Conservation (phyloP, 257 asterid genomes). For the Pogostemon cablin region DNA sequence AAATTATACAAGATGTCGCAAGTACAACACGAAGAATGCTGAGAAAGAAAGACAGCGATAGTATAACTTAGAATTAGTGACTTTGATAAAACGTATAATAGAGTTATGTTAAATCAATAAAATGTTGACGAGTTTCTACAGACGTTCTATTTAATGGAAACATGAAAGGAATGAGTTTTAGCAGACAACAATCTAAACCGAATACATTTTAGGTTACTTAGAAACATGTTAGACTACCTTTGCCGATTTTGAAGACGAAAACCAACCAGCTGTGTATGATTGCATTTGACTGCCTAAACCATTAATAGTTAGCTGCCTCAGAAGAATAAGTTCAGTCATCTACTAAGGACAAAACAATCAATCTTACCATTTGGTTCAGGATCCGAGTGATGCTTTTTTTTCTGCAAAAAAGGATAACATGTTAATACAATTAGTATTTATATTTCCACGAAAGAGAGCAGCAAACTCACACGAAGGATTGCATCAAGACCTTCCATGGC, state of each 20-base stretch:
- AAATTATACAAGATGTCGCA: not conserved
- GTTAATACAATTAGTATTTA: constrained; percentile 17
- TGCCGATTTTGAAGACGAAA: constrained; percentile 60
- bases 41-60: too few relatives aligned
- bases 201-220: not conserved
- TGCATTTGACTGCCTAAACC: constrained; percentile 49
- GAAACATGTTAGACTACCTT: constrained; percentile 45
- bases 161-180: not conserved
- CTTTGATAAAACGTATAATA: too few relatives aligned
- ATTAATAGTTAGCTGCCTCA: constrained; percentile 28
- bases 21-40: too few relatives aligned
- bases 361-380: constrained; percentile 56
- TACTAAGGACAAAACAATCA: constrained; percentile 16
- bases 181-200: not conserved
- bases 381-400: constrained; percentile 49
- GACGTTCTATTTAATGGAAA: constrained; percentile 21
- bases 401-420: constrained; percentile 42
- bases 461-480: constrained; percentile 59
- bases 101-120: not conserved
- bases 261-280: constrained; percentile 67
- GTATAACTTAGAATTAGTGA: too few relatives aligned
- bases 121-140: not conserved
- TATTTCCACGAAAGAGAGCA: constrained; percentile 19
- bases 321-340: constrained; percentile 2
- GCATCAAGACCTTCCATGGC: constrained; percentile 73